These are phyloP conservation scores for Sclerotinia trifoliorum DNA, from an alignment of 2,329 filamentous ascomycete genomes.

Conservation along the genomic window DNA sequence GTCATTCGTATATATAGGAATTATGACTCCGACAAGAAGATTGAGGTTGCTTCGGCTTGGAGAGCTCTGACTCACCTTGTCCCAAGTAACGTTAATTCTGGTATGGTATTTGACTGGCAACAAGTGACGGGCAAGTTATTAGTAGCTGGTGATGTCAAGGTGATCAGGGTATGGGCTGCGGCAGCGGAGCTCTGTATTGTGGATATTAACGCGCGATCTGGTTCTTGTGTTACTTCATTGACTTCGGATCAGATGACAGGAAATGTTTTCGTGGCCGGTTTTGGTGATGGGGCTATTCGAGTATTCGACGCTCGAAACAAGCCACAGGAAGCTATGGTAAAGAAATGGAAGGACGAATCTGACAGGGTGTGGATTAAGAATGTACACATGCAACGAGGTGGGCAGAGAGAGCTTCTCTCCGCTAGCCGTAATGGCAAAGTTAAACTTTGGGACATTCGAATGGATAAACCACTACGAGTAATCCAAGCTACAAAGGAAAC, in stretches of 20 bases:
- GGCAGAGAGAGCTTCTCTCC: conserved; percentile 84
- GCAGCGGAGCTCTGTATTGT: conserved; percentile 87
- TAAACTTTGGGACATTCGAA: conserved; percentile 92
- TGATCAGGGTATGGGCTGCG: conserved; percentile 95
- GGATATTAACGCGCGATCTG: conserved; percentile 92
- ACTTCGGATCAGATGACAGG: conserved; percentile 98
- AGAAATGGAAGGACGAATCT: conserved; percentile 89
- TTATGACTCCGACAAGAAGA: conserved; percentile 74
- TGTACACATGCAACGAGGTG: conserved; percentile 94
- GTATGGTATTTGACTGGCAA: conserved; percentile 98
- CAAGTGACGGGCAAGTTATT: conserved; percentile 93
- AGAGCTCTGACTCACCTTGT: conserved; percentile 91
- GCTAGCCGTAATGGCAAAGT: conserved; percentile 92
- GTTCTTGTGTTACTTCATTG: conserved; percentile 91
- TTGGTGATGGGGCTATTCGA: conserved; percentile 89
- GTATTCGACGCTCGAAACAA: conserved; percentile 88
- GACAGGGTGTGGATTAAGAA: conserved; percentile 90
- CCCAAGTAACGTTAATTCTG: conserved; percentile 89
- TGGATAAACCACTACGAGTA: conserved; percentile 72
- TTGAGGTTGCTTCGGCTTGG: conserved; percentile 88
- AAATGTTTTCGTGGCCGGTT: conserved; percentile 92
- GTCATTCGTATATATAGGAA: conserved; percentile 91
- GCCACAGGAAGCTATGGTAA: conserved; percentile 87
- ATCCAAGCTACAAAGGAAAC: conserved; percentile 75
- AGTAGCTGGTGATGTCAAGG: conserved; percentile 93